Percentiles rank a stretch among this genome's conserved stretches.
Evolutionary conservation across 306 rosid genomes (phyloP).

Genomic region (Dryas drummondii): DNA sequence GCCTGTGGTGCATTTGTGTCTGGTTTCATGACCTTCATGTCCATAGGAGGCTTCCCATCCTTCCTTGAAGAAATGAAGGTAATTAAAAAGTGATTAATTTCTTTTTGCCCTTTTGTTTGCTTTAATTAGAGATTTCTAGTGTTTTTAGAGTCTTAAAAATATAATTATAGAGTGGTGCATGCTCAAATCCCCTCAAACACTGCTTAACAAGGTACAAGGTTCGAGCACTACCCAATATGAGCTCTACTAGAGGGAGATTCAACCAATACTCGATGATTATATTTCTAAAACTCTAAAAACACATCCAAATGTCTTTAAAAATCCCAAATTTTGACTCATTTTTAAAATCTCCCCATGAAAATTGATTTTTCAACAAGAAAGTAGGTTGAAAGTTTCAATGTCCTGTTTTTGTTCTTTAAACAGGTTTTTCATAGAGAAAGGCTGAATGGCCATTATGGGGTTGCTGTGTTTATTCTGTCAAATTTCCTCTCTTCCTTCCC

Average conservation of each 20-base stretch:
- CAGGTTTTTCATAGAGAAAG: slow-evolving; percentile 82
- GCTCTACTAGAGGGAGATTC: too few species aligned
- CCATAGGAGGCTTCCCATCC: slow-evolving; percentile 95
- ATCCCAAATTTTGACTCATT: too few species aligned
- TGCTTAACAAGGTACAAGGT: too few species aligned
- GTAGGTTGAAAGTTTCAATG: neutral
- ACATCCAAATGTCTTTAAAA: too few species aligned
- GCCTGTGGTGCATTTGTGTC: slow-evolving; percentile 85
- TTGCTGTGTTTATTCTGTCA: slow-evolving; percentile 61
- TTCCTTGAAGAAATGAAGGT: slow-evolving; percentile 97
- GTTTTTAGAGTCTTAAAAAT: too few species aligned
- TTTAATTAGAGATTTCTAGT: too few species aligned
- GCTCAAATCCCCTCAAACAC: too few species aligned
- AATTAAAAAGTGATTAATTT: neutral
- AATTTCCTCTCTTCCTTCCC: slow-evolving; percentile 85
- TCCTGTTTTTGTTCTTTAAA: slow-evolving; percentile 22
- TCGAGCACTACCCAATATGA: too few species aligned
- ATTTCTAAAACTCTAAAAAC: too few species aligned
- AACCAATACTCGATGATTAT: too few species aligned
- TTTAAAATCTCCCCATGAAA: neutral
- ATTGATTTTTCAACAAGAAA: neutral
- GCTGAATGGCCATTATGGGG: slow-evolving; percentile 71
- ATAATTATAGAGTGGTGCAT: too few species aligned
- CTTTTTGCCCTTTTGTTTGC: too few species aligned
- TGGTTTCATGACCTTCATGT: slow-evolving; percentile 94